Base-by-base conservation (phyloP, 805 yeast species). In the Starmera dryadoides region DNA sequence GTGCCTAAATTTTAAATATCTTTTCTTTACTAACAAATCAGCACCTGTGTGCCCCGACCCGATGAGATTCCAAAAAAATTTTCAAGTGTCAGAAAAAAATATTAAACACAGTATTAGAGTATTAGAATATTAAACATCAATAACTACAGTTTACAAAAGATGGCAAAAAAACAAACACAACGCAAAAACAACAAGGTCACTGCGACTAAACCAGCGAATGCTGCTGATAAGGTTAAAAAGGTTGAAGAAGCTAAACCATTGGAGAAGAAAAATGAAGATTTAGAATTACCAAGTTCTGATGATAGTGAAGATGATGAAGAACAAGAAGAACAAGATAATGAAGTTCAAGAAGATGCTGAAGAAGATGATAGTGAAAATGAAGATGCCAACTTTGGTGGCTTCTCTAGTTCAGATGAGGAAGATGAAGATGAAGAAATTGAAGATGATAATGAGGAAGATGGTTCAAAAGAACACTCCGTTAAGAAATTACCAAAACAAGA, bases 361-460 rank as follows among this genome's bases (percentile, higher is more conserved):
- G 42, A 51, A 31, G 53, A 49, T 20, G 44, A 37, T 11, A 37
- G 37, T 25, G 36, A 42, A 29, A 33, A 35, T 12, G 29, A 34
- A 18, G 30, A 34, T 18, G 31, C 38, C 31, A 34, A 35, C 11
- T 45, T 45, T 19, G 47, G 29, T 30, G 50, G 46, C 5, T 45
- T 45, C 17, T 36, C 42, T 5, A 46, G 48, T 38, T 39, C 48
- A 6, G 50, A 47, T 19, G 41, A 33, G 11, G 39, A 40, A 14
- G 37, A 38, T 21, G 34, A 30, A 6, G 38, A 36, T 15, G 52
- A 42, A 30, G 43, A 42, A 12, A 44, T 38, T 12, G 47, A 42
- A 26, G 41, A 41, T n/a, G 53, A 55, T 18, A 63, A 60, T 20
- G 66, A 59, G 36, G 53, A 48, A 15, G 42, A 46, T 32, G 44